Base-by-base conservation (phyloP, 768 basidiomycete genomes). In the Agaricus blazei region DNA sequence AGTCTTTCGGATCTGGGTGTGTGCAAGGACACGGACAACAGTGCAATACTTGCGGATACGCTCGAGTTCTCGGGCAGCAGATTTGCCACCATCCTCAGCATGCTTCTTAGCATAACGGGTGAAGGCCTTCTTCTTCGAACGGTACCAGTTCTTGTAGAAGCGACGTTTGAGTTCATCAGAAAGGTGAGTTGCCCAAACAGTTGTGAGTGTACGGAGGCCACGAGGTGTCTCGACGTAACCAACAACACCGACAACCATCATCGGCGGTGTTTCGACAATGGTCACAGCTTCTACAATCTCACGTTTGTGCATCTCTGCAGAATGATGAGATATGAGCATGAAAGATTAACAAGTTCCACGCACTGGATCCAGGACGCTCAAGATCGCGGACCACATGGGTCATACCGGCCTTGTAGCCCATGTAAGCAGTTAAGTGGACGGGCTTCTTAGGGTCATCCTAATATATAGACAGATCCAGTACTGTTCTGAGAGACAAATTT, bases 71-170 rank as follows among this genome's bases (percentile, higher is more conserved):
- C 94, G 93, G 59, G 85, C 80, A 65, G 92, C 83, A 52, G 91
- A 90, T 75, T 93, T 93, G 70, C 93, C 93, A 63, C 83, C 83
- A 67, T 94, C 90, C 72, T 98, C 96, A 56, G 95, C 90, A 72
- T 96, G 89, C 80, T 96, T 98, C 87, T 97, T 97, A 72, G 97
- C 95, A 75, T 99, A 99, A 70, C 93, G 93, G 68, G 97, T 99
- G 85, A 98, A 99, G 40, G 97, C 97, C 87, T 99, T 99, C 85
- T 98, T 98, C 90, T 99, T 99, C 48, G 93, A 96, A 64, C 92
- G 88, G 82, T 98, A 98, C 95, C 96, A 98, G 84, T 96, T 97
- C 83, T 94, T 95, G 89, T 98, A 98, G 88, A 99, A 98, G 65
- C 97, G 86, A 68, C 97, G 92, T 78, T 96, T 99, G 72, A 98